These are phyloP conservation scores for Strobilomyces echinocephalus DNA, from an alignment of 768 basidiomycete species.

Conservation along the genomic window DNA sequence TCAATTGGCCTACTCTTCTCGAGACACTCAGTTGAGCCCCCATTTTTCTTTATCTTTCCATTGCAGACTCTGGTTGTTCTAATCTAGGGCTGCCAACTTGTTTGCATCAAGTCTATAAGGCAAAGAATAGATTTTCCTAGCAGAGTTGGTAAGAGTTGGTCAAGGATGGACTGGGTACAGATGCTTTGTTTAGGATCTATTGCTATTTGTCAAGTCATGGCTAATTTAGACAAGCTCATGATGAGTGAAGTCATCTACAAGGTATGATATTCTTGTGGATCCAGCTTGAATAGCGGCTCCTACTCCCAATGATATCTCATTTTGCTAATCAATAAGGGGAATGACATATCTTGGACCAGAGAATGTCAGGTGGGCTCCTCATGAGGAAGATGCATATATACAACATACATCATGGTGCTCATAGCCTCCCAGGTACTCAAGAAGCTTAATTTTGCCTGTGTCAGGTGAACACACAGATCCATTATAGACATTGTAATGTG, in stretches of 20 bases:
- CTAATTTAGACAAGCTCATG: conserved; percentile 71
- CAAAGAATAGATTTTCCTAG: conserved; percentile 70
- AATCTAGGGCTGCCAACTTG: conserved; percentile 65
- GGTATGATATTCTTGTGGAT: conserved; percentile 40
- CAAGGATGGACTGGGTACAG: conserved; percentile 69
- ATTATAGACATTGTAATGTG: too few relatives aligned
- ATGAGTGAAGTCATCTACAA: conserved; percentile 85
- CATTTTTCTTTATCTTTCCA: not conserved
- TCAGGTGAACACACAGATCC: too few relatives aligned
- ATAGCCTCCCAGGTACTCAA: too few relatives aligned
- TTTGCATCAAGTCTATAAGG: conserved; percentile 67
- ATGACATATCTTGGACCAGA: not conserved
- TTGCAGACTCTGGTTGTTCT: conserved; percentile 73
- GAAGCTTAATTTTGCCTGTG: too few relatives aligned
- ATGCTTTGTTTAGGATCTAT: conserved; percentile 77
- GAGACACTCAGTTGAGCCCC: not conserved
- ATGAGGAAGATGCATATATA: too few relatives aligned
- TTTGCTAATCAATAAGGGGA: not conserved
- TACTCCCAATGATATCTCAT: not conserved
- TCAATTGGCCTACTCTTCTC: conserved; percentile 12
- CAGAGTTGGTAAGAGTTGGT: conserved; percentile 64
- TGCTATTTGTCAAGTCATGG: conserved; percentile 69
- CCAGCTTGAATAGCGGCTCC: not conserved
- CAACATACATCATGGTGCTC: too few relatives aligned
- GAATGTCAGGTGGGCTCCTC: too few relatives aligned